These are phyloP conservation scores for Arthrinium puccinioides DNA, from an alignment of 2,329 filamentous ascomycete species.

Conservation along the genomic window DNA sequence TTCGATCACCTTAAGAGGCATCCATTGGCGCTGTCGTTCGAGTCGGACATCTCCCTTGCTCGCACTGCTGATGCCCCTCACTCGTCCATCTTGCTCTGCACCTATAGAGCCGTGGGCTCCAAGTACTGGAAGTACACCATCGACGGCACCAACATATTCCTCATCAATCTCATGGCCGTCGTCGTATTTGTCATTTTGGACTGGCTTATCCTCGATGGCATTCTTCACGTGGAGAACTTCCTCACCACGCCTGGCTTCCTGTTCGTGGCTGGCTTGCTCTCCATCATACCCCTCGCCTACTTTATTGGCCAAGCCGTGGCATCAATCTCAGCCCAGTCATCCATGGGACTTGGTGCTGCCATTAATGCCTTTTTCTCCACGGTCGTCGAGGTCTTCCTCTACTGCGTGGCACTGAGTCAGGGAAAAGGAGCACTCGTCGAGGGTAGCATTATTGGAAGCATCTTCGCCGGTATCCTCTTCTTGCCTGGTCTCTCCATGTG, in stretches of 20 bases:
- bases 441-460: constrained; percentile 94
- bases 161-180: constrained; percentile 91
- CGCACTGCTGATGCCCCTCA: constrained; percentile 65
- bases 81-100: constrained; percentile 87
- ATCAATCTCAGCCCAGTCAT: constrained; percentile 96
- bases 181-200: constrained; percentile 95
- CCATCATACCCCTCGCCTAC: constrained; percentile 93
- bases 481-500: constrained; percentile 96
- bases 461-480: constrained; percentile 93
- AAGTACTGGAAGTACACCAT: constrained; percentile 99
- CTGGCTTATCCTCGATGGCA: constrained; percentile 69
- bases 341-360: constrained; percentile 93
- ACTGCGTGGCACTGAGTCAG: constrained; percentile 87
- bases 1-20: constrained; percentile 89
- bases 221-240: constrained; percentile 62
- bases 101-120: constrained; percentile 86
- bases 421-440: constrained; percentile 92
- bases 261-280: constrained; percentile 76
- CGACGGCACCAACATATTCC: constrained; percentile 96
- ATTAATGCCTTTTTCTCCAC: constrained; percentile 99
- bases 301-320: constrained; percentile 98
- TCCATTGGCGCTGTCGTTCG: constrained; percentile 86
- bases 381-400: constrained; percentile 93
- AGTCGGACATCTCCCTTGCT: constrained; percentile 72
- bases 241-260: constrained; percentile 80